Evolutionary conservation across 306 rosid genomes (phyloP), one percentile per base, ranked within the genome.

Genomic region (Senna tora): DNA sequence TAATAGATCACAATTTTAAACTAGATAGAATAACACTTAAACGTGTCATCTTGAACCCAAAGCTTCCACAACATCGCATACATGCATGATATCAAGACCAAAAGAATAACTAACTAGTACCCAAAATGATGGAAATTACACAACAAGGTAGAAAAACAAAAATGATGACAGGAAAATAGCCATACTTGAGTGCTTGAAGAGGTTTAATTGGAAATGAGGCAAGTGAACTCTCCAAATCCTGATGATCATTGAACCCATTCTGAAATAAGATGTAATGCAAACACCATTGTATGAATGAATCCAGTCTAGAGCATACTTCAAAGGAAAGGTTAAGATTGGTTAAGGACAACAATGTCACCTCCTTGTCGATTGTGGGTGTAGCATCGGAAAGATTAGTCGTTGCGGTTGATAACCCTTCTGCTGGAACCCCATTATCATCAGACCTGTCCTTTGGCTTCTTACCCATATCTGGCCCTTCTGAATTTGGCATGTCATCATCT

Each of bases 181-280:
- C 89, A 73, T 92, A 92, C 98, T 92, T 88, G 30, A 90, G 96
- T 77, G 96, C 98, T 82, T 84, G 79, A 75, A 93, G 95, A 75
- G 96, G 96, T 83, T 84, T 90, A 19, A 67, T 84, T 36, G 99
- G 96, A 80, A 95, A 89, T 70, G 99, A 87, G 69, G 96, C 84
- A 79, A 95, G 82, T 22, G 99, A 94, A 72, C 81, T 76, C 81
- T 86, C 95, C 88, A 95, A 81, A 89, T 89, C 93, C 80, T 69
- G 85, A 81, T 86, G 79, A 81, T 88, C 87, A 46, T 73, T 79
- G 78, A 89, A 82, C 54, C 85, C 92, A 55, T 89, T 96, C 99
- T 95, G 92, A 72, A 78, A 83, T 68, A 79, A 73, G 69, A 62
- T 39, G 56, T 5, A 76, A 43, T 38, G 71, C 43, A 75, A 61